phyloP scores from a whole-genome alignment of 495 filamentous ascomycete genomes.

The Usnea hakonensis region DNA sequence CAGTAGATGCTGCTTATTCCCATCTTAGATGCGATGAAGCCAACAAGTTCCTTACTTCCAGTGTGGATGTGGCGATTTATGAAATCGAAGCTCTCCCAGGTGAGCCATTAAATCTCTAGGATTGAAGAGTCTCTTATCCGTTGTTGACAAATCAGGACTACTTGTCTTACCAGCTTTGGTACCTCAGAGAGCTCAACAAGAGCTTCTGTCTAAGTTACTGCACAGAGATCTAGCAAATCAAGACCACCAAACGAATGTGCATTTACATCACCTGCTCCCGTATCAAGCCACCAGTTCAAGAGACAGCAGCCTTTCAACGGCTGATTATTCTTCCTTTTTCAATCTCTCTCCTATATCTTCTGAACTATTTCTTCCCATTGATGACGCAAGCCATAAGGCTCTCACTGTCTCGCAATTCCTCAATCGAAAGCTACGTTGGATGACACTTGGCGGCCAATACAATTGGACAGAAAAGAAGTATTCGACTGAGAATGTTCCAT shows the following conservation, averaged over 20 bases:
- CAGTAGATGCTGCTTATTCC: constrained; percentile 12
- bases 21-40: constrained; percentile 2
- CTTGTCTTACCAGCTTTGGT: constrained; percentile 66
- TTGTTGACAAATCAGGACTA: constrained; percentile 47
- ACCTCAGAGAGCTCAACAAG: constrained; percentile 56
- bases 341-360: constrained; percentile 30
- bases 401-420: constrained; percentile 58
- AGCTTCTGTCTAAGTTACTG: constrained; percentile 59
- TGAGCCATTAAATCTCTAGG: constrained; percentile 3
- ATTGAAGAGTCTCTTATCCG: neutral
- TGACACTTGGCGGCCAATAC: constrained; percentile 89
- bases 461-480: constrained; percentile 86
- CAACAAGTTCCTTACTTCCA: too few relatives aligned
- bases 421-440: constrained; percentile 76
- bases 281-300: constrained; percentile 42
- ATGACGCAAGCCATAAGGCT: constrained; percentile 59
- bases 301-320: constrained; percentile 5
- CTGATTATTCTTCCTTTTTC: constrained; percentile 41
- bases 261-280: constrained; percentile 69
- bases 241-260: constrained; percentile 74
- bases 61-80: constrained; percentile 7
- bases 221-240: constrained; percentile 74
- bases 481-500: constrained; percentile 51
- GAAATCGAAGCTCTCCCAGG: constrained; percentile 31
- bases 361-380: constrained; percentile 47